Evolutionary conservation across 768 basidiomycete species (phyloP), one percentile per base, ranked within the genome.

Genomic region (Kwoniella heveanensis): DNA sequence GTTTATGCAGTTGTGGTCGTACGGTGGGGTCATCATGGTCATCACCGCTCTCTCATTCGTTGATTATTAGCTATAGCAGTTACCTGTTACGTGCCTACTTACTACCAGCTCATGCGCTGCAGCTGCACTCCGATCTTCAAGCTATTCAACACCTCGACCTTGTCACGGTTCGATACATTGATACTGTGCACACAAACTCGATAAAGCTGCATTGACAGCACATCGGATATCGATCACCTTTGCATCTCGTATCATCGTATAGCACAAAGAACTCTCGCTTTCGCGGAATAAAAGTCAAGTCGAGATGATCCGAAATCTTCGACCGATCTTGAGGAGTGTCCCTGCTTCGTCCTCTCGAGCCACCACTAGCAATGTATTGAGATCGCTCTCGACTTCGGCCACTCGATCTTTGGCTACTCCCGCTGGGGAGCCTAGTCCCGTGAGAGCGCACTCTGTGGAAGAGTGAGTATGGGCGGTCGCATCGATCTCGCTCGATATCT

Each of bases 371-470:
- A 44, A 44, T 44, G 39, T 44, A 1, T 29, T 67, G 52, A 64
- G 69, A 51, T 39, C 62, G 19, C 46, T 74, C 29, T 65, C 72
- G 24, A 62, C 64, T 4, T 57, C 73, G 2, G 46, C 72, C 17
- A 36, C 65, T 50, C 64, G 73, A 67, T 68, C 66, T 13, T 60
- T 76, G 32, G 75, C 75, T 44, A 70, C 75, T 6, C 72, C 73
- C 6, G 56, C 72, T 21, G 54, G 59, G 9, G 76, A 71, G 55
- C 71, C 65, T n/a, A 60, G 49, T 32, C 75, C 77, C 4, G 55
- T 79, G 17, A 62, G 68, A 51, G 69, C 72, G 21, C 78, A 79
- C 59, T 78, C 77, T 15, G 78, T 79, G 15, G 78, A 79, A 63
- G 78, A 79, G 77, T 78, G 63, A 59, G 77, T 73, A 52, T 12